phyloP scores from a whole-genome alignment of 805 yeast species.

The Saccharomycopsis sp. region DNA sequence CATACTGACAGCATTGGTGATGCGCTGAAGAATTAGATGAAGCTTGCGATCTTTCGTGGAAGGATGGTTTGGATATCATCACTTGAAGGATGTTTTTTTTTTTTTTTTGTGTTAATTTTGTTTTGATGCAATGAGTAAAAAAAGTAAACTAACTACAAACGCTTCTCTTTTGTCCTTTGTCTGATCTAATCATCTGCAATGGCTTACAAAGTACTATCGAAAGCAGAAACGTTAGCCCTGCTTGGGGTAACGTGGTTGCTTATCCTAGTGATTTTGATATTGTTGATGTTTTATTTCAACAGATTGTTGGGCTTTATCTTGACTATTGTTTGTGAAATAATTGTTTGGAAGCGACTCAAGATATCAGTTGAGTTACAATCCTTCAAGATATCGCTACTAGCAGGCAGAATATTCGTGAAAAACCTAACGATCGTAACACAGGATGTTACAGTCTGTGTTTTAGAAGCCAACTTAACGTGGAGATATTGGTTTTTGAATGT shows the following conservation, averaged over 20 bases:
- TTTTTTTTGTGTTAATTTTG: too few species aligned
- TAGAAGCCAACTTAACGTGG: conserved; percentile 79
- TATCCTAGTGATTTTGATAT: conserved; percentile 49
- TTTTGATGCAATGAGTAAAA: not conserved
- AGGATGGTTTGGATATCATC: too few species aligned
- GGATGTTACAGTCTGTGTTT: conserved; percentile 60
- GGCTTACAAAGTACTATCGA: conserved; percentile 3
- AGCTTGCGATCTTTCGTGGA: too few species aligned
- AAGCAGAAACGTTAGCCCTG: conserved; percentile 29
- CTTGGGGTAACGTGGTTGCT: conserved; percentile 80
- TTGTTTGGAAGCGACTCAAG: conserved; percentile 55
- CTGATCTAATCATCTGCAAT: not conserved
- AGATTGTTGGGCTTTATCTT: conserved; percentile 56
- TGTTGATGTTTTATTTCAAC: conserved; percentile 68
- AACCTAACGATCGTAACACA: conserved; percentile 66
- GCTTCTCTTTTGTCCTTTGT: too few species aligned
- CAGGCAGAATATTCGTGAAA: conserved; percentile 73
- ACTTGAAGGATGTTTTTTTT: too few species aligned
- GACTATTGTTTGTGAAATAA: conserved; percentile 40
- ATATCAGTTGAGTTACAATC: conserved; percentile 63
- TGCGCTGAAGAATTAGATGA: too few species aligned
- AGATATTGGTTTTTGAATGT: conserved; percentile 67
- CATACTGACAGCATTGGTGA: too few species aligned
- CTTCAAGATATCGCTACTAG: conserved; percentile 65
- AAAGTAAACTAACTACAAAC: not conserved